These are phyloP conservation scores for Chaetoceros muelleri DNA, from an alignment of 108 stramenopile genomes.

Conservation along the genomic window DNA sequence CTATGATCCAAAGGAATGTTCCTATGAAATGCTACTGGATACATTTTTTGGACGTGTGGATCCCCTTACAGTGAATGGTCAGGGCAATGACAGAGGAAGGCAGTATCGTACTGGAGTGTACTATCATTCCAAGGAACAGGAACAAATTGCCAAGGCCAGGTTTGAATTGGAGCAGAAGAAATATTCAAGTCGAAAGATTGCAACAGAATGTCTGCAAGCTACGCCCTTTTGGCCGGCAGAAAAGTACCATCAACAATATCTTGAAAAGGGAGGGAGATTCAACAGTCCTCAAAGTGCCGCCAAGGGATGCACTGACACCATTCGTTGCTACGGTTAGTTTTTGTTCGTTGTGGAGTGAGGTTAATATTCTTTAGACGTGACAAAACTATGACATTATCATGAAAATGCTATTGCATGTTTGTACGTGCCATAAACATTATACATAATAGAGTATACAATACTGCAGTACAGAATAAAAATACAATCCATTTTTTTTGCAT, in stretches of 20 bases:
- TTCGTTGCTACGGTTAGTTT: constrained; percentile 68
- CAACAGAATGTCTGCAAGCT: constrained; percentile 46
- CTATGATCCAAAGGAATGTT: constrained; percentile 51
- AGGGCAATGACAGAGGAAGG: constrained; percentile 57
- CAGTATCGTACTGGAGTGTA: constrained; percentile 83
- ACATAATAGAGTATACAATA: too few species aligned
- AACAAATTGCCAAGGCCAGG: constrained; percentile 15
- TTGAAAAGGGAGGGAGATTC: constrained; percentile 60
- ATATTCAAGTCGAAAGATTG: constrained; percentile 27
- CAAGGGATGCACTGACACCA: constrained; percentile 59
- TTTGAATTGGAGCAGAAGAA: constrained; percentile 25
- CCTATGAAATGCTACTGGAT: constrained; percentile 37
- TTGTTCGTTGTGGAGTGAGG: too few species aligned
- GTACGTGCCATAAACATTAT: too few species aligned
- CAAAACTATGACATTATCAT: too few species aligned
- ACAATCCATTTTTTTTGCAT: too few species aligned
- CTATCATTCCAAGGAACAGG: constrained; percentile 52
- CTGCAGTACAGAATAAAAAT: too few species aligned
- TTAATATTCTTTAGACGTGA: too few species aligned
- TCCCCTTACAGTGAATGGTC: constrained; percentile 66
- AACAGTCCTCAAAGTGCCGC: constrained; percentile 51
- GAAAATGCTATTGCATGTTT: too few species aligned
- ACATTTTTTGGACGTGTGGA: constrained; percentile 63
- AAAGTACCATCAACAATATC: constrained; percentile 78
- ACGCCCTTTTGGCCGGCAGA: constrained; percentile 80